Evolutionary conservation across 805 yeast genomes (phyloP), one percentile per base, ranked within the genome.

Genomic region (Schwanniomyces occidentalis): DNA sequence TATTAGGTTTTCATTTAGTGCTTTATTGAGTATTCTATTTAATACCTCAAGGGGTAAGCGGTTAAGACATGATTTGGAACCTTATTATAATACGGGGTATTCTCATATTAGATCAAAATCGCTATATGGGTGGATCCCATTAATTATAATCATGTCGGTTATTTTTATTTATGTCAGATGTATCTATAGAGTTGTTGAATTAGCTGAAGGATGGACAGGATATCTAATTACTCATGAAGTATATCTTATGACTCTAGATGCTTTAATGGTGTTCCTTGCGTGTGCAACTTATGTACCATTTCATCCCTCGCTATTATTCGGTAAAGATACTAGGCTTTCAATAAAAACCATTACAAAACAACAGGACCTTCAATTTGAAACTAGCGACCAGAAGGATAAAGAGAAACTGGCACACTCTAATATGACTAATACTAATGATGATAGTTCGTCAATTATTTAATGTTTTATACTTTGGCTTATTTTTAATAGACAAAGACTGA

Each of bases 131-230:
- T 62, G 51, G 30, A 73, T 71, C 44, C 76, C 80, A 1, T 15
- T 65, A 6, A 72, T 66, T 0, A 51, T 80, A 12, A 48, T 75
- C 1, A n/a, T 59, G 3, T 65, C 82, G 1, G 77, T 79, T 4
- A 15, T 75, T 3, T 69, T 78, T 27, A 69, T 87, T 16, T 80
- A 75, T 42, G 64, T 76, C 18, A 73, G 96, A 51, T 83, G 90
- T 45, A 64, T 80, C 26, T 87, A 85, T 59, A 74, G 95, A 52
- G 71, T 85, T 19, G 70, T 76, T 24, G 96, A 88, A 58, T 65
- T 88, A 38, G 58, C 79, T 2, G 78, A 80, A 50, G 91, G 90
- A 9, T 85, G 90, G 83, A 40, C 51, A 5, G 91, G 95, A 1
- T 66, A 57, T 37, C 62, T 88, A 47, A 82, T 85, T 31, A 64